A percentile compares a stretch with the other conserved stretches of the same genome.
Evolutionary conservation across 106 monocot species (phyloP).

Genomic region (Hemerocallis citrina): DNA sequence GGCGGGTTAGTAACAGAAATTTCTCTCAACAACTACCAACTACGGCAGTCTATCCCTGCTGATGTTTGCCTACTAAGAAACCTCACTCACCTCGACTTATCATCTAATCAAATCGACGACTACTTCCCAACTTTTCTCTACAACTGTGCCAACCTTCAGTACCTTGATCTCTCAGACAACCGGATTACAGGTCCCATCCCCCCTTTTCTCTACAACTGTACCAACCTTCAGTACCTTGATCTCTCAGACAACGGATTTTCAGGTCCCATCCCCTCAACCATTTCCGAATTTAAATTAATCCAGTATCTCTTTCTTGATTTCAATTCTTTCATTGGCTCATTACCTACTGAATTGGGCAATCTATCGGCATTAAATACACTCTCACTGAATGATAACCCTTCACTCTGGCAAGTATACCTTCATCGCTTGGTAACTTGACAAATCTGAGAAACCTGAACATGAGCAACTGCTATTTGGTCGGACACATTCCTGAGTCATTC

Average conservation of each 20-base stretch:
- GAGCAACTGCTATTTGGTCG: slow-evolving; percentile 17
- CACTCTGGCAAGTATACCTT: slow-evolving; percentile 22
- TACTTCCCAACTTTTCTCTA: slow-evolving; percentile 26
- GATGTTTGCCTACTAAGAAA: slow-evolving; percentile 34
- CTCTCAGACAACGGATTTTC: slow-evolving; percentile 32
- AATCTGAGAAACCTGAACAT: slow-evolving; percentile 32
- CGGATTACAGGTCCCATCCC: slow-evolving; percentile 20
- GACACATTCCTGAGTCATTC: slow-evolving; percentile 24
- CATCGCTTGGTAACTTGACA: slow-evolving; percentile 39
- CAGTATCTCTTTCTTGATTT: slow-evolving; percentile 10
- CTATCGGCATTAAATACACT: slow-evolving; percentile 23
- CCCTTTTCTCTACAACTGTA: slow-evolving; percentile 8
- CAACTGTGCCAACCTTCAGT: slow-evolving; percentile 15
- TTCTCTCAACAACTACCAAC: slow-evolving; percentile 9
- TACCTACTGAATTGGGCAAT: slow-evolving; percentile 22
- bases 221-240: neutral
- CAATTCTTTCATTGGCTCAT: slow-evolving; percentile 40
- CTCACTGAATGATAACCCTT: slow-evolving; percentile 44
- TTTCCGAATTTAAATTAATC: slow-evolving; percentile 13
- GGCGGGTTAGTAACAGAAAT: slow-evolving; percentile 13
- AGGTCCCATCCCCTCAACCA: slow-evolving; percentile 30
- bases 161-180: slow-evolving; percentile 25
- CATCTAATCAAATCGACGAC: slow-evolving; percentile 28
- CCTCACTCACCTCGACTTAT: slow-evolving; percentile 48
- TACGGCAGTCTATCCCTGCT: slow-evolving; percentile 13